phyloP scores from a whole-genome alignment of 208 protist species.

The Trypanosoma caninum region DNA sequence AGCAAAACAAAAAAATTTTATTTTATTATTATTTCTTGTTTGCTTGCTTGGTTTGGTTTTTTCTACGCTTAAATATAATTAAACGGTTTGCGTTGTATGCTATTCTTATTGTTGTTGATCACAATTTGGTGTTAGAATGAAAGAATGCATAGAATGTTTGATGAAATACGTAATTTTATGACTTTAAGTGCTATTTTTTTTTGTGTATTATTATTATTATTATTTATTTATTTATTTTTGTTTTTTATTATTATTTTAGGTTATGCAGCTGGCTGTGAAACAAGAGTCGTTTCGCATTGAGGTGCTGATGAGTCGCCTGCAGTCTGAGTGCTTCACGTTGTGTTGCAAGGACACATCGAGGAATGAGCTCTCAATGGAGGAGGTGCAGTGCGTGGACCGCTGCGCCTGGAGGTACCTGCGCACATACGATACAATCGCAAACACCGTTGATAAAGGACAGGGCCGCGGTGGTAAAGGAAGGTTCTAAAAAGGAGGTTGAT shows the following conservation, averaged over 20 bases:
- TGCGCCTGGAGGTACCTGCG: constrained; percentile 79
- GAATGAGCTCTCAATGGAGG: constrained; percentile 65
- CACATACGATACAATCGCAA: constrained; percentile 66
- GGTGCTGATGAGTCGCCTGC: constrained; percentile 72
- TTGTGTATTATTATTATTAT: not conserved
- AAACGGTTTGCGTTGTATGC: too few relatives aligned
- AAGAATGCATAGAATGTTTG: too few relatives aligned
- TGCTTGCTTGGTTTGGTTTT: not conserved
- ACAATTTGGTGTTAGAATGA: too few relatives aligned
- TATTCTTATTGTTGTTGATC: too few relatives aligned
- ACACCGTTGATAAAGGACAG: constrained; percentile 35
- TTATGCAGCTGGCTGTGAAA: constrained; percentile 80
- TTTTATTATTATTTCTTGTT: not conserved
- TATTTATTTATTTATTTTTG: not conserved
- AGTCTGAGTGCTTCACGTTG: constrained; percentile 78
- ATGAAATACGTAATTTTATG: too few relatives aligned
- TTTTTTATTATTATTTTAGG: not conserved
- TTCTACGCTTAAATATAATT: too few relatives aligned
- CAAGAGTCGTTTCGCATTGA: constrained; percentile 88
- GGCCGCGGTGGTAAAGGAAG: constrained; percentile 2
- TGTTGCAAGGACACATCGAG: constrained; percentile 69
- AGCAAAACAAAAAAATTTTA: not conserved
- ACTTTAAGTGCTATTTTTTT: not conserved
- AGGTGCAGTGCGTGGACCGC: constrained; percentile 83
- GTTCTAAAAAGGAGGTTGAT: constrained; percentile 9